Percentiles rank a stretch among this genome's conserved stretches.
Conservation (phyloP, 495 filamentous ascomycete species). For the Pyronema omphalodes region DNA sequence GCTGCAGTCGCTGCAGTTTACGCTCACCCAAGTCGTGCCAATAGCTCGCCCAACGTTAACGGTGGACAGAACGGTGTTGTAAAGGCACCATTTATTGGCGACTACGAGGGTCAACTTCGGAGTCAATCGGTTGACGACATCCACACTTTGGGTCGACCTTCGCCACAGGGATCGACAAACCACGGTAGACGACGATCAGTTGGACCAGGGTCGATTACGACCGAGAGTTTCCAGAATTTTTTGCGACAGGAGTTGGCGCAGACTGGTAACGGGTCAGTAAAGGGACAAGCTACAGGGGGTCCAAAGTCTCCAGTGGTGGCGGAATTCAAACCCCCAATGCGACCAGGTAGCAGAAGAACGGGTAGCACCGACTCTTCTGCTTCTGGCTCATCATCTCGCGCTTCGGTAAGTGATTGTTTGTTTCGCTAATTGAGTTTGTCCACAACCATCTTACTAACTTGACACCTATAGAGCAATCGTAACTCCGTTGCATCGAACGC, state of each 20-base stretch:
- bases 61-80: slow-evolving; percentile 8
- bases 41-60: slow-evolving; percentile 20
- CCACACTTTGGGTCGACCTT: slow-evolving; percentile 24
- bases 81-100: slow-evolving; percentile 25
- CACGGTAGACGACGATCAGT: slow-evolving; percentile 25
- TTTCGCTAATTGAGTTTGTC: slow-evolving; percentile 14
- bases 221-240: slow-evolving; percentile 30
- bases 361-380: slow-evolving; percentile 38
- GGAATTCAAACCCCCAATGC: slow-evolving; percentile 23
- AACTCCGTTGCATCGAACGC: slow-evolving; percentile 18
- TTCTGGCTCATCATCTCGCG: slow-evolving; percentile 32
- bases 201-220: slow-evolving; percentile 24
- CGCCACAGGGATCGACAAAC: slow-evolving; percentile 15
- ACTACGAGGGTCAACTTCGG: slow-evolving; percentile 23
- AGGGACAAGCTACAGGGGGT: slow-evolving; percentile 1
- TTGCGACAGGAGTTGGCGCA: slow-evolving; percentile 17
- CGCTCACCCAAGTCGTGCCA: slow-evolving; percentile 22
- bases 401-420: slow-evolving; percentile 36
- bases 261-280: neutral
- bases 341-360: slow-evolving; percentile 40
- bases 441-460: slow-evolving; percentile 4
- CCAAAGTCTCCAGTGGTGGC: slow-evolving; percentile 18
- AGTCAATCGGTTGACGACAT: slow-evolving; percentile 28
- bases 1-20: slow-evolving; percentile 28
- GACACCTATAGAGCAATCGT: slow-evolving; percentile 19